Percentiles rank a stretch among this genome's conserved stretches.
Evolutionary conservation across 768 basidiomycete genomes (phyloP).

Genomic region (Leccinum subgranulosum): DNA sequence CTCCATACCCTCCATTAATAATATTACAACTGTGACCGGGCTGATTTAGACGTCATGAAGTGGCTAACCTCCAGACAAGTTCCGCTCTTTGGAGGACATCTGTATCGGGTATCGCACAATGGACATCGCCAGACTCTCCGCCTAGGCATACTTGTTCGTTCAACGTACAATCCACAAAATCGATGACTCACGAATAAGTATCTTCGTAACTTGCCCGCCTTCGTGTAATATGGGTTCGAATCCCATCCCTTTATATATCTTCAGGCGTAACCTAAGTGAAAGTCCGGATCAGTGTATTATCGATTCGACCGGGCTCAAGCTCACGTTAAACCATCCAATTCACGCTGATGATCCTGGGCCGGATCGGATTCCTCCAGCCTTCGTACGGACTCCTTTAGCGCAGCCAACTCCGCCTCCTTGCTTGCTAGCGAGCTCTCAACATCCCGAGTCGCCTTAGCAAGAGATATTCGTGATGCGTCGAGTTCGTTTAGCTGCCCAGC

Average conservation of each 20-base stretch:
- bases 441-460: constrained; percentile 75
- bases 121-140: constrained; percentile 40
- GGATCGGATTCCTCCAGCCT: constrained; percentile 68
- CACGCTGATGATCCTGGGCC: constrained; percentile 64
- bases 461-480: constrained; percentile 57
- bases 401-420: constrained; percentile 68
- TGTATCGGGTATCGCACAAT: constrained; percentile 31
- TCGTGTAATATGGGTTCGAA: constrained; percentile 64
- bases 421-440: constrained; percentile 60
- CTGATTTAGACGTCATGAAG: constrained; percentile 23
- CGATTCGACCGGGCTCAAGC: constrained; percentile 21
- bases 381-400: constrained; percentile 61
- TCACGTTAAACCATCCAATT: constrained; percentile 67
- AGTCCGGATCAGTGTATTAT: constrained; percentile 2
- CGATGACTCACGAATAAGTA: constrained; percentile 62
- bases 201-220: constrained; percentile 48
- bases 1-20: constrained; percentile 2
- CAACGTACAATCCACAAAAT: not conserved
- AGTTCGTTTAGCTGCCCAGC: constrained; percentile 59
- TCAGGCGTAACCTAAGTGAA: constrained; percentile 54
- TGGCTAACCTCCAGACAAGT: constrained; percentile 36
- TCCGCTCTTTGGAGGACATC: constrained; percentile 28
- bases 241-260: constrained; percentile 68
- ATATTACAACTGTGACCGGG: not conserved
- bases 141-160: constrained; percentile 34